Conservation (phyloP, 2,329 filamentous ascomycete genomes). For the Aspergillus intermedius region DNA sequence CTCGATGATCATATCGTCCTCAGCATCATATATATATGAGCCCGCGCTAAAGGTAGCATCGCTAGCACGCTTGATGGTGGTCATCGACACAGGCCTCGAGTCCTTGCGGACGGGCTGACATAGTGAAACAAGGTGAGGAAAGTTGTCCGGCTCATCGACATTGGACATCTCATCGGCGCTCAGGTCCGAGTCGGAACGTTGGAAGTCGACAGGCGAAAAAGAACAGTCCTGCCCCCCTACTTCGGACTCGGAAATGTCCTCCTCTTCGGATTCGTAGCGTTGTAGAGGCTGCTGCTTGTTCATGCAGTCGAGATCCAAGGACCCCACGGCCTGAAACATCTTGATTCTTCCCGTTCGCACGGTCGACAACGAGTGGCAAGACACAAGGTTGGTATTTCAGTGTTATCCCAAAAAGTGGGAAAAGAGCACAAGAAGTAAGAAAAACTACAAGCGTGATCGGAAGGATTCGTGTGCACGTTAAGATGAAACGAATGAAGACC, state of each 20-base stretch:
- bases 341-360: constrained; percentile 3
- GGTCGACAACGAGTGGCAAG: background rate
- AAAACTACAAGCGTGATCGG: background rate
- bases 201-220: constrained; percentile 26
- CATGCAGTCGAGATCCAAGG: constrained; percentile 25
- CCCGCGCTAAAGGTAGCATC: constrained; percentile 24
- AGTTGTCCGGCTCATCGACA: constrained; percentile 17
- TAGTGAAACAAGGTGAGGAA: constrained; percentile 14
- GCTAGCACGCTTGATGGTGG: constrained; percentile 30
- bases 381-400: background rate
- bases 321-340: constrained; percentile 24
- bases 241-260: constrained; percentile 33
- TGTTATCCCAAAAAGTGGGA: background rate
- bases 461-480: background rate
- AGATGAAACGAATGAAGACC: background rate
- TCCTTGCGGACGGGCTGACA: constrained; percentile 15
- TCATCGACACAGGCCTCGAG: constrained; percentile 28
- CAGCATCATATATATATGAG: constrained; percentile 26
- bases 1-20: constrained; percentile 28
- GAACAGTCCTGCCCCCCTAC: constrained; percentile 24
- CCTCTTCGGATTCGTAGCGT: constrained; percentile 35
- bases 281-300: constrained; percentile 25
- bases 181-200: constrained; percentile 23
- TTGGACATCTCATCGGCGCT: constrained; percentile 25
- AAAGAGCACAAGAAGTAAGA: background rate